phyloP scores from a whole-genome alignment of 2,329 filamentous ascomycete species.

The Aspergillus fructus region DNA sequence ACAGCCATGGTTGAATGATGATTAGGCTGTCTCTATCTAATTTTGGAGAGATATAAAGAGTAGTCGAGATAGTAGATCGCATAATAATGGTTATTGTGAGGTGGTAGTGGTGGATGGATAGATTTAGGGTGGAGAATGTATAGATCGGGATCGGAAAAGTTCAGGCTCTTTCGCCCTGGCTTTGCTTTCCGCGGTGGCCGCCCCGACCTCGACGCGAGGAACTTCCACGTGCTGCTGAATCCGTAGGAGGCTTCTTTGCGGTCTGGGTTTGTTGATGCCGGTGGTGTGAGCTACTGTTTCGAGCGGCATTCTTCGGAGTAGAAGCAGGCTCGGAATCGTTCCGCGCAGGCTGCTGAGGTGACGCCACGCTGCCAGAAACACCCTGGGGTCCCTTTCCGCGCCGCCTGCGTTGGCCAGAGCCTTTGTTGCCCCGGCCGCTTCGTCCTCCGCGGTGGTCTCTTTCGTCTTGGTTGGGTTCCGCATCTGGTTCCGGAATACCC shows the following conservation, averaged over 20 bases:
- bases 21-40: neutral
- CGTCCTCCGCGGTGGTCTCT: slow-evolving; percentile 16
- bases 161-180: slow-evolving; percentile 12
- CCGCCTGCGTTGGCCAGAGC: slow-evolving; percentile 14
- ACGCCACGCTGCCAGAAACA: neutral
- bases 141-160: neutral
- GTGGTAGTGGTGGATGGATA: neutral
- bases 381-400: slow-evolving; percentile 14
- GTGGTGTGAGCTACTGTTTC: slow-evolving; percentile 7
- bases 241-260: slow-evolving; percentile 14
- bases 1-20: neutral
- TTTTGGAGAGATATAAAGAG: neutral
- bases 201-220: slow-evolving; percentile 24
- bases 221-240: slow-evolving; percentile 1
- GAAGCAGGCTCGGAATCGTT: slow-evolving; percentile 1
- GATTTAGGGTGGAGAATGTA: neutral
- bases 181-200: slow-evolving; percentile 18
- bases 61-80: neutral
- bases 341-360: slow-evolving; percentile 14
- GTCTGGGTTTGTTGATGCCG: neutral
- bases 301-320: neutral
- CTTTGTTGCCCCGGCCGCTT: slow-evolving; percentile 11
- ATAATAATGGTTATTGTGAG: neutral
- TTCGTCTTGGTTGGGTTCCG: slow-evolving; percentile 12
- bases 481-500: slow-evolving; percentile 28